Evolutionary conservation across 2,329 filamentous ascomycete genomes (phyloP).

Genomic region (Alternaria triticina): DNA sequence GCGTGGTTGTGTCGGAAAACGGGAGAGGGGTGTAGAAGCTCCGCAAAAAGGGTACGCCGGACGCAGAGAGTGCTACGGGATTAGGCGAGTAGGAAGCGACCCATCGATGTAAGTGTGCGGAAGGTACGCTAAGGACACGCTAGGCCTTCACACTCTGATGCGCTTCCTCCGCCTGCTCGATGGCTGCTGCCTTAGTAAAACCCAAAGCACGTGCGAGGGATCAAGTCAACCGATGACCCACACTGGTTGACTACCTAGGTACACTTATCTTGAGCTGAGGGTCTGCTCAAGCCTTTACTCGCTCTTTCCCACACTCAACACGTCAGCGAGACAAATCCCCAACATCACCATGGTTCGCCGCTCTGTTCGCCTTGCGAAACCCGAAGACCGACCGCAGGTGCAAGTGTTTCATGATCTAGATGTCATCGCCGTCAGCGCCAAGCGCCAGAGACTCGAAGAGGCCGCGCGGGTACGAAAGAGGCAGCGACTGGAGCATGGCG

Average conservation of each 20-base stretch:
- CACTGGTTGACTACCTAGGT: neutral
- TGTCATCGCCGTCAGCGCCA: neutral
- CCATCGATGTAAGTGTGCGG: neutral
- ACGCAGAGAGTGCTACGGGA: neutral
- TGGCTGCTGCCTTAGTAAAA: neutral
- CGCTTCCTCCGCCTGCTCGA: neutral
- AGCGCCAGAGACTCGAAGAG: neutral
- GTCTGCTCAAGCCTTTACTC: neutral
- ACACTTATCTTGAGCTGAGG: neutral
- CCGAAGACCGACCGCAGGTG: neutral
- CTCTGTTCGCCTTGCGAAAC: neutral
- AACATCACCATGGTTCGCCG: neutral
- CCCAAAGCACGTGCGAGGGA: neutral
- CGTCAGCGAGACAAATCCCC: neutral
- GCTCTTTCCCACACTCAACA: neutral
- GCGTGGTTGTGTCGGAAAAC: neutral
- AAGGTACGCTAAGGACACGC: neutral
- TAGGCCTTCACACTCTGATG: neutral
- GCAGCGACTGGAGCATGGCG: neutral
- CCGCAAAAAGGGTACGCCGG: neutral
- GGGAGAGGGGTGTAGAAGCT: neutral
- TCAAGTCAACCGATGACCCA: neutral
- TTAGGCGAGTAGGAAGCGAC: neutral
- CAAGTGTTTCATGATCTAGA: neutral
- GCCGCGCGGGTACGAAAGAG: neutral